A percentile compares a stretch with the other conserved stretches of the same genome.
Conservation (phyloP, 345 rosid species). For the Populus nigra region DNA sequence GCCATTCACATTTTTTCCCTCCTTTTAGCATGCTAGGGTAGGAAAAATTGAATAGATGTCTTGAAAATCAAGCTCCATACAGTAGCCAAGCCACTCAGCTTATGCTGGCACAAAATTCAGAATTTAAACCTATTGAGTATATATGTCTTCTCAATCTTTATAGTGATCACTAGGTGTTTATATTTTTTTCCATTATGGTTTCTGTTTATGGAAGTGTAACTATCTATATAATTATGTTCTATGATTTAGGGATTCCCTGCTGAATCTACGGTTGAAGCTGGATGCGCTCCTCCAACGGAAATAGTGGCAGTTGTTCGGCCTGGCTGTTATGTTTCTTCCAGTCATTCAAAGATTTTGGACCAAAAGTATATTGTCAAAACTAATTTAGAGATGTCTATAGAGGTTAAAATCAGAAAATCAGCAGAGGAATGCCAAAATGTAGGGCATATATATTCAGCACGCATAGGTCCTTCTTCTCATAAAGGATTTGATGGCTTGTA, state of each 20-base stretch:
- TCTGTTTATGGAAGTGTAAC: neutral
- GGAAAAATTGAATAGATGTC: neutral
- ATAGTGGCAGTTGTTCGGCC: slow-evolving; percentile 75
- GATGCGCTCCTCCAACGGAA: slow-evolving; percentile 42
- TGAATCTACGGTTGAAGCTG: slow-evolving; percentile 40
- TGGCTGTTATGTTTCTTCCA: slow-evolving; percentile 34
- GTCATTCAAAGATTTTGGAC: slow-evolving; percentile 41
- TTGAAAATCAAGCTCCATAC: neutral
- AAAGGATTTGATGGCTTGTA: slow-evolving; percentile 57
- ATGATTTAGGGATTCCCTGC: slow-evolving; percentile 52
- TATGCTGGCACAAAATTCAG: neutral
- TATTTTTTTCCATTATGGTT: neutral
- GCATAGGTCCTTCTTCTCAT: slow-evolving; percentile 35
- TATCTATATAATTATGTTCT: slow-evolving; percentile 4
- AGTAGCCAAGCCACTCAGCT: too few species aligned
- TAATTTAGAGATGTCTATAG: slow-evolving; percentile 47
- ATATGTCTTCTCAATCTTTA: neutral
- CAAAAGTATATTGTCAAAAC: slow-evolving; percentile 51
- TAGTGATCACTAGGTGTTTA: neutral
- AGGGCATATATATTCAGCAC: slow-evolving; percentile 23
- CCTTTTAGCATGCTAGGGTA: neutral
- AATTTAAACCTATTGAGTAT: neutral
- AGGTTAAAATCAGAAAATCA: slow-evolving; percentile 28
- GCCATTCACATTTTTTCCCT: neutral
- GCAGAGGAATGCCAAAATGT: slow-evolving; percentile 19